Evolutionary conservation across 176 grass and related monocot species (phyloP), one percentile per base, ranked within the genome.

Genomic region (Avena sativa): DNA sequence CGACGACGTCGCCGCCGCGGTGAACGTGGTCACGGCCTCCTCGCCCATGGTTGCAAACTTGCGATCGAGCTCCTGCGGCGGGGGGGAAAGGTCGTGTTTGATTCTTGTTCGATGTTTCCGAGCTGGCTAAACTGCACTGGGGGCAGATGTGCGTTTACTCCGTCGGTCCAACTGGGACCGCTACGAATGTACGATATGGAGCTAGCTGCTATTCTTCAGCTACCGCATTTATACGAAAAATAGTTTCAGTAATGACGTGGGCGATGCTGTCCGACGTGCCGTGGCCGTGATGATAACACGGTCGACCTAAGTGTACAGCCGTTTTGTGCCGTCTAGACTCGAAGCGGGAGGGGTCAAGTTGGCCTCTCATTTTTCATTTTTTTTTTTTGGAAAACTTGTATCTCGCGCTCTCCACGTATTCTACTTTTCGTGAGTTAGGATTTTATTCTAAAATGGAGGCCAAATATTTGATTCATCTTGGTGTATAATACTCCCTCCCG

Each of bases 21-120:
- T 19, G 8, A 58, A 0, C 6, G 36, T 10, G 23, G 50, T 61
- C 43, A 34, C 48, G 8, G 84, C 62, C 43, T 78, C 79, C 30
- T 87, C 79, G n/a, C 44, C 61, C 84, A 87, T 90, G 58, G 15
- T 19, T 6, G n/a, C 3, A n/a, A 47, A 49, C 20, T 78, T 28
- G 28, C 10, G 48, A 76, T 53, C 48, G 47, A 53, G 25, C 23
- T 76, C 46, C 47, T 9, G 47, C 6, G 2, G 7, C 0, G 47
- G 72, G 9, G n/a, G 4, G 1, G 21, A 28, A 48, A 86, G 2
- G 36, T 48, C 2, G 5, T 43, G 19, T 16, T 46, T 11, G 11
- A 19, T 30, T 9, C 17, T 43, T 21, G 3, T 38, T 12, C 12
- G 23, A 28, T 52, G 64, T 15, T 67, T 17, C 59, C 34, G 26